Base-by-base conservation (phyloP, 1,284 basidiomycete genomes). In the Pascua sp. region DNA sequence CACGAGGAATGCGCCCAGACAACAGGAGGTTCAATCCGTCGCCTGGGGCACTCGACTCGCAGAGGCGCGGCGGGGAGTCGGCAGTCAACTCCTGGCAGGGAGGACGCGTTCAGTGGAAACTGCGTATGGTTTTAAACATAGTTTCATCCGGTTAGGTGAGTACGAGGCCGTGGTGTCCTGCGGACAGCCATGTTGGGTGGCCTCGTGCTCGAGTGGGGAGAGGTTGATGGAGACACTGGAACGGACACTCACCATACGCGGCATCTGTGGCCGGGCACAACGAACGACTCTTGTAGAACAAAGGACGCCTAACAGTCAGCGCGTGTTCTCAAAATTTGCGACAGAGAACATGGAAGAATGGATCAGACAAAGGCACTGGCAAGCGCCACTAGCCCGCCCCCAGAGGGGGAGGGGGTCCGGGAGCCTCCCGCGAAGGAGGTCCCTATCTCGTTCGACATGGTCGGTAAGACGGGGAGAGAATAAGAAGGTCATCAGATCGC, bases 401-500 rank as follows among this genome's bases (percentile, higher is more conserved):
- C 62, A 56, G 55, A 62, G 61, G 55, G 53, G 42, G 61, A 63
- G 67, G 66, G 73, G 71, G 55, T 72, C 70, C 71, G 63, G 67
- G 56, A 64, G 60, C 67, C 71, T 32, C 73, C 76, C 67, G 75
- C 75, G 75, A 77, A 77, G 75, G 73, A 70, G 67, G 64, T 62
- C 61, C 70, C 75, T 72, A 70, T 66, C 76, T 78, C 75, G 64
- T 76, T 78, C 76, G 74, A 69, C 76, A 78, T 78, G 76, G 76
- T 78, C 76, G 76, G 67, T 78, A 68, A 76, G 76, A 78, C 76
- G 76, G 76, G 76, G 76, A 77, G 76, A 78, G 76, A 75, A 71
- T 74, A 68, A 55, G 72, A 76, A 76, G 75, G 73, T 78, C 75
- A 78, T 78, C 75, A 62, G 60, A 43, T 41, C 44, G 50, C 41